Base-by-base conservation (phyloP, 768 basidiomycete genomes). In the Suillus bovinus region DNA sequence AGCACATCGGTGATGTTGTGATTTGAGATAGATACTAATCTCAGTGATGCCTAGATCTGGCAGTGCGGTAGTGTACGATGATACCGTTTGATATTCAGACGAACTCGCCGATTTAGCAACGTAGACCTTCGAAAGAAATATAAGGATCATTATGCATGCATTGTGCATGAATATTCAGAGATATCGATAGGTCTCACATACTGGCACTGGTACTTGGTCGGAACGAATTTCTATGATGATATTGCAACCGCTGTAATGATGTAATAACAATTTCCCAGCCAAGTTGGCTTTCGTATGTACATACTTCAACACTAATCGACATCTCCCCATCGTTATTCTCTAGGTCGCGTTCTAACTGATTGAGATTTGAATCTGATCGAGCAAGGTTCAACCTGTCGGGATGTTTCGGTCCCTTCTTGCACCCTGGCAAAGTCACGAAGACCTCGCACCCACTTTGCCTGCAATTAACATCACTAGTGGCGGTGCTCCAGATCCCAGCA, bases 321-420 rank as follows among this genome's bases (percentile, higher is more conserved):
- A 52, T 33, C 31, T 11, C 10, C 14, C n/a, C 22, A 22, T 36
- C 34, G 22, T 36, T 24, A 22, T 55, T 36, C 22, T 36, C 17
- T 13, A 27, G 36, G 54, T 56, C 5, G 34, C n/a, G 34, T 38
- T 38, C 34, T 24, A 10, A 47, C 22, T 24, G 54, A 36, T 17
- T 38, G 34, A 13, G 6, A 53, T n/a, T 53, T 52, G 49, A 17
- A 10, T 16, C 20, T 53, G 20, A n/a, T 52, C 3, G 53, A 54
- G 13, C 22, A 36, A 22, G 38, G 27, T 55, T n/a, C n/a, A n/a
- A n/a, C 36, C 22, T 27, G 38, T 58, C n/a, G 17, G 34, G 34
- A 60, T 60, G 59, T 55, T 60, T 60, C 54, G 54, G 20, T 60
- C 59, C 8, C 24, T 60, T n/a, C 34, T 60, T n/a, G 54, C 59